A percentile compares a stretch with the other conserved stretches of the same genome.
These are phyloP conservation scores for Thraustochytrium striatum DNA, from an alignment of 352 stramenopile species.

Conservation along the genomic window DNA sequence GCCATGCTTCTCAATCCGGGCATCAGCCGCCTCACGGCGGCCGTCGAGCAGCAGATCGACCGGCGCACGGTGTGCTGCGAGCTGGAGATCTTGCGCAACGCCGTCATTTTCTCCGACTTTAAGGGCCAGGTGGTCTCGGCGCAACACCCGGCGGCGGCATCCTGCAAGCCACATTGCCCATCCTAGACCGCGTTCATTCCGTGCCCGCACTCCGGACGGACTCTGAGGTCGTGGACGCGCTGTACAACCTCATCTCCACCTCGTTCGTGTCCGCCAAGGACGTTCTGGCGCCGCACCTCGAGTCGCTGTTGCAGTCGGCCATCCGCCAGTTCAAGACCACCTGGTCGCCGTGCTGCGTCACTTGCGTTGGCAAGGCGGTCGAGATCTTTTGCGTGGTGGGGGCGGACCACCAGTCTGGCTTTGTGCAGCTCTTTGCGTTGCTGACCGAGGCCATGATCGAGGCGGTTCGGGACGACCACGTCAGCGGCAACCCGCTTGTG, in stretches of 20 bases:
- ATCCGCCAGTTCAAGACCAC: slow-evolving; percentile 21
- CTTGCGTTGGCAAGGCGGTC: slow-evolving; percentile 23
- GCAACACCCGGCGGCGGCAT: slow-evolving; percentile 18
- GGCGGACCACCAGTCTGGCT: background rate
- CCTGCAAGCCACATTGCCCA: background rate
- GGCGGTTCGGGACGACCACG: slow-evolving; percentile 4
- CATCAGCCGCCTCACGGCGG: background rate
- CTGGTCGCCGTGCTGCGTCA: slow-evolving; percentile 26
- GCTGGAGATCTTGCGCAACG: slow-evolving; percentile 1
- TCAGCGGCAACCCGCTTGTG: background rate
- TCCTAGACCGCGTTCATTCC: slow-evolving; percentile 7
- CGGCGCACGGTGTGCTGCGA: background rate
- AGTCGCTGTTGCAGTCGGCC: background rate
- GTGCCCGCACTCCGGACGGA: background rate
- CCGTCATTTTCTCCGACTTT: background rate
- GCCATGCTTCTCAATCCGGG: slow-evolving; percentile 18
- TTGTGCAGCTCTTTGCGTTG: slow-evolving; percentile 6
- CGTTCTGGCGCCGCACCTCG: slow-evolving; percentile 28
- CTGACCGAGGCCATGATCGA: slow-evolving; percentile 32
- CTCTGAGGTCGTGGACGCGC: slow-evolving; percentile 27
- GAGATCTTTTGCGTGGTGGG: background rate
- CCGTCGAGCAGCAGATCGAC: background rate
- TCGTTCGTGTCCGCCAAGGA: slow-evolving; percentile 27
- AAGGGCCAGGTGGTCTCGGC: background rate
- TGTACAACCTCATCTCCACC: slow-evolving; percentile 32